phyloP scores from a whole-genome alignment of 2,329 filamentous ascomycete species.

The Fusarium abutilonis region DNA sequence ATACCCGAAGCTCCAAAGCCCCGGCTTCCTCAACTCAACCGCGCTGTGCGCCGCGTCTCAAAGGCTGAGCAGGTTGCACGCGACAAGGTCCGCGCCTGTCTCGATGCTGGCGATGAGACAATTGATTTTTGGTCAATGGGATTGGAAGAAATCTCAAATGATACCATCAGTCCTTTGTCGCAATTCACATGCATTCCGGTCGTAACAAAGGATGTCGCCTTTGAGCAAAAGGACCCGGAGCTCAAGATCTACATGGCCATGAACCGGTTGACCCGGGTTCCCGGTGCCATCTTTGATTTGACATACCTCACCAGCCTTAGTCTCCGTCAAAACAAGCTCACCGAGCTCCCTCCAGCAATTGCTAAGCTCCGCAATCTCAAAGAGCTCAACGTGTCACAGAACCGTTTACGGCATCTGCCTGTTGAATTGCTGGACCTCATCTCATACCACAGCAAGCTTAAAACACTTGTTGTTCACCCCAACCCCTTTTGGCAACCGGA shows the following conservation, averaged over 20 bases:
- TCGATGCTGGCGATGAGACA: slow-evolving; percentile 67
- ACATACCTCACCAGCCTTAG: slow-evolving; percentile 71
- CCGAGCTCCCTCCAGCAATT: slow-evolving; percentile 69
- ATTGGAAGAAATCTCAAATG: slow-evolving; percentile 64
- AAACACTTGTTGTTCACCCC: slow-evolving; percentile 65
- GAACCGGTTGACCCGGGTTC: slow-evolving; percentile 67
- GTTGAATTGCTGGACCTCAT: slow-evolving; percentile 70
- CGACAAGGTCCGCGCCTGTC: slow-evolving; percentile 59
- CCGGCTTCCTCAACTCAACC: slow-evolving; percentile 53
- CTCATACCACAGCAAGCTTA: slow-evolving; percentile 56
- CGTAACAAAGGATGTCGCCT: slow-evolving; percentile 66
- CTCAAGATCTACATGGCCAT: slow-evolving; percentile 70
- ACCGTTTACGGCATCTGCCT: slow-evolving; percentile 68
- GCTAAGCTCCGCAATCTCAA: slow-evolving; percentile 65
- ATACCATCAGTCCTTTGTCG: slow-evolving; percentile 65
- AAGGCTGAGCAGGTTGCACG: slow-evolving; percentile 58
- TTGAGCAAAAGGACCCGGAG: slow-evolving; percentile 66
- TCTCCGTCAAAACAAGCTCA: slow-evolving; percentile 70
- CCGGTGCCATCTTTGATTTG: slow-evolving; percentile 69
- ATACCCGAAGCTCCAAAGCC: slow-evolving; percentile 48
- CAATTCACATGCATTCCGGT: slow-evolving; percentile 64
- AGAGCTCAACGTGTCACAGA: slow-evolving; percentile 73
- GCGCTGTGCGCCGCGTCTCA: slow-evolving; percentile 47
- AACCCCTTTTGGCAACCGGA: slow-evolving; percentile 68
- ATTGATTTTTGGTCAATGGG: slow-evolving; percentile 70